phyloP scores from a whole-genome alignment of 148 eudicot species.

The Vaccinium macrocarpon region DNA sequence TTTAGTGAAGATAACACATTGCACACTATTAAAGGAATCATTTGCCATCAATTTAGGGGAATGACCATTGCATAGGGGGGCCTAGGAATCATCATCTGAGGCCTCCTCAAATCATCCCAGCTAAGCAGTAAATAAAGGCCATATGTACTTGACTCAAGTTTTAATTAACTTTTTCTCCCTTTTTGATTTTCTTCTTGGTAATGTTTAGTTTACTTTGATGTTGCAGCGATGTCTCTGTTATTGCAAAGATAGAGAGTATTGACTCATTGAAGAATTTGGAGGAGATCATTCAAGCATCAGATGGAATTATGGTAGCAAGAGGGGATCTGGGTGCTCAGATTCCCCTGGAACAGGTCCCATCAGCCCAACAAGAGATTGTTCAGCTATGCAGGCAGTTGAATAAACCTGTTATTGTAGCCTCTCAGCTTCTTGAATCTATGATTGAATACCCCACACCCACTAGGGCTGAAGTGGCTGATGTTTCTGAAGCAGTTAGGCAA shows the following conservation, averaged over 20 bases:
- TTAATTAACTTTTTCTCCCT: background rate
- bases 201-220: background rate
- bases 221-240: conserved; percentile 71
- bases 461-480: conserved; percentile 99
- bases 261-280: conserved; percentile 88
- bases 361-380: conserved; percentile 84
- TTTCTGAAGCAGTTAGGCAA: conserved; percentile 97
- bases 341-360: conserved; percentile 95
- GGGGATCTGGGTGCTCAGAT: conserved; percentile 99
- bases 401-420: conserved; percentile 93
- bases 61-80: background rate
- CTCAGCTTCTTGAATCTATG: conserved; percentile 97
- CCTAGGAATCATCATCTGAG: background rate
- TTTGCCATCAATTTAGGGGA: background rate
- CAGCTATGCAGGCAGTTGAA: conserved; percentile 75
- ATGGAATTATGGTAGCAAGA: conserved; percentile 98
- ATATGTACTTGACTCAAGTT: background rate
- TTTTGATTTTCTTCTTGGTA: background rate
- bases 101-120: background rate
- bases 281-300: conserved; percentile 86
- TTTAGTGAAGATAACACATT: background rate
- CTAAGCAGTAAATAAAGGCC: background rate
- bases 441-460: conserved; percentile 96
- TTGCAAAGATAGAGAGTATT: conserved; percentile 94
- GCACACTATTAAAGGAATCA: background rate